Evolutionary conservation across 768 basidiomycete species (phyloP).

Genomic region (Chalciporus sphaerocephalus): DNA sequence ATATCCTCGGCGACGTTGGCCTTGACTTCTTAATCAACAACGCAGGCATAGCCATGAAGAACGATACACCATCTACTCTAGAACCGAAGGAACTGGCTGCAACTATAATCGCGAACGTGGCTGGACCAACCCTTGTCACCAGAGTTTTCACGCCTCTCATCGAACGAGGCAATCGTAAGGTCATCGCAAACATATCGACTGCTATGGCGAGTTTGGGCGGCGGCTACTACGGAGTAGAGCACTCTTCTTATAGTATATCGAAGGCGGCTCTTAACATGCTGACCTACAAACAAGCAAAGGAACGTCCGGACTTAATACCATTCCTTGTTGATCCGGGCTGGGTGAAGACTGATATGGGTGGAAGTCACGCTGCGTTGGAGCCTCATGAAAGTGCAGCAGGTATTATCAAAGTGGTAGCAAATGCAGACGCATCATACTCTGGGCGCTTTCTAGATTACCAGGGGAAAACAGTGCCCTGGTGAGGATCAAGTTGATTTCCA

Average conservation of each 20-base stretch:
- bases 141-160: conserved; percentile 34
- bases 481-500: neutral
- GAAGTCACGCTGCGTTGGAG: conserved; percentile 26
- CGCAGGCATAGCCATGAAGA: conserved; percentile 28
- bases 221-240: conserved; percentile 23
- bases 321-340: conserved; percentile 36
- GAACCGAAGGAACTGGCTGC: conserved; percentile 18
- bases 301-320: conserved; percentile 30
- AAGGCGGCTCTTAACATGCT: conserved; percentile 41
- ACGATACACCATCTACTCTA: conserved; percentile 29
- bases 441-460: conserved; percentile 32
- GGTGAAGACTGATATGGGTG: conserved; percentile 41
- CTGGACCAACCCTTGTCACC: conserved; percentile 34
- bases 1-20: conserved; percentile 15
- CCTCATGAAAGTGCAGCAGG: conserved; percentile 29
- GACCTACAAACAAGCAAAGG: conserved; percentile 36
- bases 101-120: conserved; percentile 30
- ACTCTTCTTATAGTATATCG: conserved; percentile 34
- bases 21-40: conserved; percentile 41
- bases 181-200: conserved; percentile 34
- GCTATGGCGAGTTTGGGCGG: conserved; percentile 32
- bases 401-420: conserved; percentile 26
- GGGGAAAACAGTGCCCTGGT: conserved; percentile 33
- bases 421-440: conserved; percentile 22
- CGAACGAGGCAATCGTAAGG: conserved; percentile 29